Conservation (phyloP, 2,329 filamentous ascomycete species). For the Penicillium sp. region DNA sequence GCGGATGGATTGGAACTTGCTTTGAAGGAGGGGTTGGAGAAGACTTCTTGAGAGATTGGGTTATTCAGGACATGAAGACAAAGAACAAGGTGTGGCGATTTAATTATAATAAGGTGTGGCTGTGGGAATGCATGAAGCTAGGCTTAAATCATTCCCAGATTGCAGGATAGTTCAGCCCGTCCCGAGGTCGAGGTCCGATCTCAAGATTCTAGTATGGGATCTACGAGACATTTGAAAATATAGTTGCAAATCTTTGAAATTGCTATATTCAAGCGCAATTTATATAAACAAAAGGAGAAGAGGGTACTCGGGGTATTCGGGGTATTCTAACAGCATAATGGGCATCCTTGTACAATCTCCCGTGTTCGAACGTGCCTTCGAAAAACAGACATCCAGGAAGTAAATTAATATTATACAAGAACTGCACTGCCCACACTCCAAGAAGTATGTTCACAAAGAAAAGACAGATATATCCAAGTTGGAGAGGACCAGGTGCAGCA, state of each 20-base stretch:
- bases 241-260: not conserved
- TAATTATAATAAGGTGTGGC: not conserved
- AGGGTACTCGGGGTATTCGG: not conserved
- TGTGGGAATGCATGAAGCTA: not conserved
- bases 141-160: too few relatives aligned
- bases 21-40: conserved; percentile 18
- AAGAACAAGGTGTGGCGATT: too few relatives aligned
- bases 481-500: not conserved
- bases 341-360: conserved; percentile 5
- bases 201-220: too few relatives aligned
- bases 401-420: conserved; percentile 3
- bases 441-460: not conserved
- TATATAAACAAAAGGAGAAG: not conserved
- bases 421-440: not conserved
- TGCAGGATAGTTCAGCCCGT: too few relatives aligned
- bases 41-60: conserved; percentile 1
- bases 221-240: not conserved
- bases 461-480: not conserved
- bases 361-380: not conserved
- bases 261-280: not conserved
- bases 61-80: not conserved
- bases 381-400: not conserved
- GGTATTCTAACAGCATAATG: conserved; percentile 3
- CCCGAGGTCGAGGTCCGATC: too few relatives aligned
- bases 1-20: conserved; percentile 33